phyloP scores from a whole-genome alignment of 805 yeast genomes.

The Lipomyces spencermartinsiae region DNA sequence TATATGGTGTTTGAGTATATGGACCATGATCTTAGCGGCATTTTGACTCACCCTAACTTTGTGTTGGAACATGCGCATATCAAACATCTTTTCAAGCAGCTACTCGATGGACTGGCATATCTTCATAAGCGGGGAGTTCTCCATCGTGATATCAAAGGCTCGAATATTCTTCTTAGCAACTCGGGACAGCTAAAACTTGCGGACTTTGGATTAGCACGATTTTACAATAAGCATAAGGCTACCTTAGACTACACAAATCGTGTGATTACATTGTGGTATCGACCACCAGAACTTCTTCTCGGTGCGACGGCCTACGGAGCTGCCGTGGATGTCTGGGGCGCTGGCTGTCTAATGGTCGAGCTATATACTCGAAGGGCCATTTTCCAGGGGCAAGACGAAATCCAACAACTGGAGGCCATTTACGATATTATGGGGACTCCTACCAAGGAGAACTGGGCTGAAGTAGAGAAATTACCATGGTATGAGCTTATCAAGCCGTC shows the following conservation, averaged over 20 bases:
- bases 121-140: slow-evolving; percentile 67
- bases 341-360: slow-evolving; percentile 89
- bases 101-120: slow-evolving; percentile 79
- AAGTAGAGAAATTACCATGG: slow-evolving; percentile 85
- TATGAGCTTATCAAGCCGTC: slow-evolving; percentile 79
- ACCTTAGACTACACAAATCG: slow-evolving; percentile 89
- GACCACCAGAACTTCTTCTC: slow-evolving; percentile 91
- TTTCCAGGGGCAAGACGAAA: slow-evolving; percentile 88
- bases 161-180: slow-evolving; percentile 83
- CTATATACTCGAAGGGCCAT: slow-evolving; percentile 74
- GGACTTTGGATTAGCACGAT: slow-evolving; percentile 90
- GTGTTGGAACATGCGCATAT: slow-evolving; percentile 69
- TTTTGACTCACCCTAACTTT: slow-evolving; percentile 77
- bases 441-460: slow-evolving; percentile 73
- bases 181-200: slow-evolving; percentile 85
- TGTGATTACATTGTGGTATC: slow-evolving; percentile 95
- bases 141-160: slow-evolving; percentile 95
- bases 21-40: slow-evolving; percentile 91
- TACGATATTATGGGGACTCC: slow-evolving; percentile 91
- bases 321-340: slow-evolving; percentile 96
- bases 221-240: slow-evolving; percentile 43
- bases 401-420: slow-evolving; percentile 78
- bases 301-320: slow-evolving; percentile 91
- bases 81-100: slow-evolving; percentile 81
- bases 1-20: slow-evolving; percentile 93